Conservation (phyloP, 1,139 yeast genomes). For the Wickerhamomyces sp. region DNA sequence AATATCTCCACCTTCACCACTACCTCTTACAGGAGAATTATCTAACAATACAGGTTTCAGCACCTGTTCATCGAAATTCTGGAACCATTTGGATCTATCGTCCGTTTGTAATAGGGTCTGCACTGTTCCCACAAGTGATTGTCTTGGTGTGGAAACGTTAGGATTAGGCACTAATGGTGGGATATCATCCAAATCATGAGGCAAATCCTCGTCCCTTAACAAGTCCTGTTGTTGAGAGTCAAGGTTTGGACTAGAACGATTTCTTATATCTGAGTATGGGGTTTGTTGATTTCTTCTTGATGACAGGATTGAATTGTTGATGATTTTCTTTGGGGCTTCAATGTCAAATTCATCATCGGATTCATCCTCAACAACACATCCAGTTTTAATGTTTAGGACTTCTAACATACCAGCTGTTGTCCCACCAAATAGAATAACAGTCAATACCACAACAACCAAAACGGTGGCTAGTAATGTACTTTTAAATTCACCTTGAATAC, state of each 20-base stretch:
- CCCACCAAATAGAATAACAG: slow-evolving; percentile 96
- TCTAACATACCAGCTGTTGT: slow-evolving; percentile 98
- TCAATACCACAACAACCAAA: slow-evolving; percentile 89
- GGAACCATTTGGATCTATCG: slow-evolving; percentile 73
- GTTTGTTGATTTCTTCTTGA: slow-evolving; percentile 31
- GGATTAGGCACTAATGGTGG: slow-evolving; percentile 22
- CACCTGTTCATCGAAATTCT: slow-evolving; percentile 90
- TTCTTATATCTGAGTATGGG: slow-evolving; percentile 10
- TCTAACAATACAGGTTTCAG: slow-evolving; percentile 92
- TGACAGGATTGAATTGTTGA: slow-evolving; percentile 21
- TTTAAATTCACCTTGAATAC: slow-evolving; percentile 91
- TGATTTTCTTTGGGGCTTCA: slow-evolving; percentile 55
- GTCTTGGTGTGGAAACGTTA: not conserved
- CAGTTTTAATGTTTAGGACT: slow-evolving; percentile 86
- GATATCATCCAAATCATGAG: slow-evolving; percentile 22
- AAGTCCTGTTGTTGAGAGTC: slow-evolving; percentile 13
- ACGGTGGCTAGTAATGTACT: slow-evolving; percentile 90
- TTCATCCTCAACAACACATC: slow-evolving; percentile 82
- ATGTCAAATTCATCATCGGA: slow-evolving; percentile 95
- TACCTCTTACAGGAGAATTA: slow-evolving; percentile 20
- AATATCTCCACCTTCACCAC: slow-evolving; percentile 8
- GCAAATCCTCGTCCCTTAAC: slow-evolving; percentile 23
- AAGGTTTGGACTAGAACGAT: slow-evolving; percentile 2
- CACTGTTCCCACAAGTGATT: slow-evolving; percentile 18
- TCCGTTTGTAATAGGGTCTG: slow-evolving; percentile 23